Evolutionary conservation across 805 yeast species (phyloP), one percentile per base, ranked within the genome.

Genomic region (Candida argentea): DNA sequence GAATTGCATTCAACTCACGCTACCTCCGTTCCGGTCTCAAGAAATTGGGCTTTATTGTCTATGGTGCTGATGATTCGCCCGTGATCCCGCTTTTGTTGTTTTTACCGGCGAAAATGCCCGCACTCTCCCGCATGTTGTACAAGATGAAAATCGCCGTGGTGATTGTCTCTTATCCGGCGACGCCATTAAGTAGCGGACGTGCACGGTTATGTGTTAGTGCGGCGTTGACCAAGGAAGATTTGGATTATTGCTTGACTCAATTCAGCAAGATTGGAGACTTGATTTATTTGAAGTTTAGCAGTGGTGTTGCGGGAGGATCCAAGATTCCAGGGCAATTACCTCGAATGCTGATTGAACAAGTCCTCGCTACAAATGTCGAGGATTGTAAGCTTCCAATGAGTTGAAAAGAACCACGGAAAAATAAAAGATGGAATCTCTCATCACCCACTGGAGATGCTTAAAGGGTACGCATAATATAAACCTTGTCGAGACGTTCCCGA

Each of bases 81-180:
- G 95, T 91, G 29, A 75, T 91, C 34, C 98, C 98, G 19, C 54
- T 89, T 36, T 61, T 91, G 50, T 57, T 87, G 37, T 91, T 80
- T 49, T 73, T 84, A 29, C 99, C 98, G 14, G 76, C 93, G 16
- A 89, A 87, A 51, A 85, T 91, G 94, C 93, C 95, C 15, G 86
- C 89, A 0, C 73, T 86, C 37, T 79, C 95, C 25, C 71, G 95
- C 51, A 71, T 74, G 69, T 70, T 89, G 67, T 70, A 80, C 42
- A 73, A 70, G 38, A 65, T 73, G 55, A 81, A 81, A 29, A 77
- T 91, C 35, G 98, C 98, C 3, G 87, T 89, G 27, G 99, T 91
- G 20, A 78, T 89, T 38, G 97, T 89, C 24, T 95, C 97, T 20
- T 91, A 91, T 51, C 99, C 99, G 7, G 98, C 98, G 1, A 89